Evolutionary conservation across 345 rosid species (phyloP), one percentile per base, ranked within the genome.

Genomic region (Excoecaria agallocha): DNA sequence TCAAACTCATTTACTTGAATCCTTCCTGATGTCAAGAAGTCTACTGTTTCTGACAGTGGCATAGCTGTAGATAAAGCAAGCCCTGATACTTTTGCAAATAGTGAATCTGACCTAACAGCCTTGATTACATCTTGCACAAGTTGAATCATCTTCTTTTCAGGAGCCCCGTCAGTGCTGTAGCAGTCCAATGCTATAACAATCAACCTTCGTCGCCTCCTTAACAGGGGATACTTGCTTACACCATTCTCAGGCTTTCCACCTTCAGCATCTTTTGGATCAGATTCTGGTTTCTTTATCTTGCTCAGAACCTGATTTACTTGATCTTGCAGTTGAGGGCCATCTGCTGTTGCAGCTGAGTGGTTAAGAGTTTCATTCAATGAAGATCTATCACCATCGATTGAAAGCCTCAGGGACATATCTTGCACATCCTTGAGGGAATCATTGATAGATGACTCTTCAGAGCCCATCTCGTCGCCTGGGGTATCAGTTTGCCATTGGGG

Each of bases 401-500:
- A 94, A 70, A 94, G 93, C 82, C 99, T 84, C 4, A 94, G 90
- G 58, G 98, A 94, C 93, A 94, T 92, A 78, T 94, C 98, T 72
- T 89, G 97, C 68, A 92, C 98, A 39, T 92, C 98, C 83, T 72
- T 91, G 16, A 94, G 90, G 20, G 98, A 94, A 77, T 94, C 99
- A 70, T 91, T 92, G 35, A 92, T 83, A 46, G 98, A 80, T 19
- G 79, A 86, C 69, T 81, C 89, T 67, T 92, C 89, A 1, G 77
- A 82, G 35, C 81, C 84, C 58, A 82, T 75, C 24, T 91, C 98
- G 57, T 91, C 89, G 49, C 80, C 89, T 0, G 95, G 95, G 1
- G 97, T 92, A 80, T 90, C 94, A 0, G 96, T 91, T 76, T 92
- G 93, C 99, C 99, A 94, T 56, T 88, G 97, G 0, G 98, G 97